Base-by-base conservation (phyloP, 1,284 basidiomycete species). In the Prillingera fragicola region DNA sequence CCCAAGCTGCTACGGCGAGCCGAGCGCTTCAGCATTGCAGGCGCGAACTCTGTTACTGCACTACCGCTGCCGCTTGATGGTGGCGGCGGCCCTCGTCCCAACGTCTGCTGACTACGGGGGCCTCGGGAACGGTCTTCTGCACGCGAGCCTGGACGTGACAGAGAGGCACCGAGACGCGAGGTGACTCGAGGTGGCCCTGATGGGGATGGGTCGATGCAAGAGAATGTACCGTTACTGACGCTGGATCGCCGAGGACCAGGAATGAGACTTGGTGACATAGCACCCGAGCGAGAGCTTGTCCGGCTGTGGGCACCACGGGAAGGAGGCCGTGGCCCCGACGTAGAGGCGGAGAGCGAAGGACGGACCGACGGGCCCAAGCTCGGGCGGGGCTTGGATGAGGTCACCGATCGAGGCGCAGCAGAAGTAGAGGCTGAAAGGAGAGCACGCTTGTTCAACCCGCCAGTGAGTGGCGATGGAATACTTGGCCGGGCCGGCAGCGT, bases 381-480 rank as follows among this genome's bases (percentile, higher is more conserved):
- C n/a, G 29, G 13, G 29, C n/a, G 7, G 29, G 29, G 18, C 28
- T 17, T 24, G 40, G n/a, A 9, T 3, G 36, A 28, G 12, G 36
- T 18, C 6, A 19, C 15, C 9, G 36, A n/a, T 15, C 36, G 25
- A 8, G 38, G 22, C 6, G 38, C 32, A 8, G 19, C 37, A 15
- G 33, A 18, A 4, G 33, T 33, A 19, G n/a, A n/a, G 4, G 15
- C 15, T 18, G 33, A 1, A 19, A 10, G 17, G 18, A 9, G 9
- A 18, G 9, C 17, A 19, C 18, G 33, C 12, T 33, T 17, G 33
- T 33, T 25, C 14, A 41, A 19, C 7, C 32, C 32, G 8, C 43
- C 40, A 18, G 59, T 55, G 13, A 71, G 54, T 0, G 69, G 67
- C 3, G 62, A 67, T 8, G 69, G 68, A 23, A 71, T 71, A 1